These are phyloP conservation scores for Calocera cornea DNA, from an alignment of 768 basidiomycete species.

Conservation along the genomic window DNA sequence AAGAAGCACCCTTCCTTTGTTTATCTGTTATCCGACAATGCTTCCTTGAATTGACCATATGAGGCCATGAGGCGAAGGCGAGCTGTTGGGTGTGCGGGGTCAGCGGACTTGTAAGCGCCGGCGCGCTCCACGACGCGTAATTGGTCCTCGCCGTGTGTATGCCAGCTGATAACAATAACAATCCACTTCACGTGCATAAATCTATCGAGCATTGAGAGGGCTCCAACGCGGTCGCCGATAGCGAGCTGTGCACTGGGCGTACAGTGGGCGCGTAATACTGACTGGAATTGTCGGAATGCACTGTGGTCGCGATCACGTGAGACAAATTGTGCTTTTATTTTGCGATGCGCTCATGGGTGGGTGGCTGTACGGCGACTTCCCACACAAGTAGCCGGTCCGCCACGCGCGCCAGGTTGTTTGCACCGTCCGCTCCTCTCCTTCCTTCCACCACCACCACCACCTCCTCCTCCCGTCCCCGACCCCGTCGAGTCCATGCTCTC, in stretches of 20 bases:
- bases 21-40: too few species aligned
- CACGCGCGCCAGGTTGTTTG: background rate
- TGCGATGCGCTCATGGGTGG: background rate
- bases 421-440: background rate
- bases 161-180: too few species aligned
- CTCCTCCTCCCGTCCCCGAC: background rate
- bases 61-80: too few species aligned
- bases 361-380: background rate
- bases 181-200: too few species aligned
- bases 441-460: background rate
- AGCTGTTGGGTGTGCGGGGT: too few species aligned
- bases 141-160: too few species aligned
- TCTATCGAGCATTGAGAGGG: too few species aligned
- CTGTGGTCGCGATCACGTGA: conserved; percentile 1
- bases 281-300: background rate
- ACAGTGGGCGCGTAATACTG: background rate
- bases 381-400: background rate
- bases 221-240: background rate
- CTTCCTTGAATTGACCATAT: too few species aligned
- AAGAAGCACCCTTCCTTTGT: too few species aligned
- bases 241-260: background rate
- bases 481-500: background rate
- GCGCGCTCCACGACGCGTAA: too few species aligned
- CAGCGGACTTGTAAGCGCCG: too few species aligned
- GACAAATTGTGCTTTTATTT: background rate